Percentiles rank a stretch among this genome's conserved stretches.
phyloP scores from a whole-genome alignment of 768 basidiomycete genomes.

The Mycena haematopus region DNA sequence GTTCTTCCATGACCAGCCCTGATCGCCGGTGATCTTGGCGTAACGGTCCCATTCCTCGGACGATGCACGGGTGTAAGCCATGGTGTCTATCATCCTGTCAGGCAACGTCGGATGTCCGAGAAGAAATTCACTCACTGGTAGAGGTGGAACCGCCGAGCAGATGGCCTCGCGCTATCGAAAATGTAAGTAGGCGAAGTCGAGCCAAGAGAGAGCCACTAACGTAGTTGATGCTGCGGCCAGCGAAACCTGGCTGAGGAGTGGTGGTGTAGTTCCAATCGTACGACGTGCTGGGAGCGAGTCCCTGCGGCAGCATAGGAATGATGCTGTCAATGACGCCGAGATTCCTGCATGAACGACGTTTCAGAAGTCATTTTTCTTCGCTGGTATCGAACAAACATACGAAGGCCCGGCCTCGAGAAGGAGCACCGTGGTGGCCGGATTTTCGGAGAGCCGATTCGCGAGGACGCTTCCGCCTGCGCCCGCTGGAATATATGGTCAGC shows the following conservation, averaged over 20 bases:
- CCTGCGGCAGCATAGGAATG: constrained; percentile 7
- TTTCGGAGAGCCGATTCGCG: constrained; percentile 15
- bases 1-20: constrained; percentile 47
- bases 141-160: constrained; percentile 42
- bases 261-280: constrained; percentile 47
- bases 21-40: constrained; percentile 50
- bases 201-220: neutral
- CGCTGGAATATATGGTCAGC: constrained; percentile 1
- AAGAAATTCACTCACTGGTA: constrained; percentile 33
- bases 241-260: constrained; percentile 36
- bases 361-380: neutral
- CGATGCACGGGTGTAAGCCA: constrained; percentile 40
- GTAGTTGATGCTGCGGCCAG: constrained; percentile 32
- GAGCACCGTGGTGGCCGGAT: constrained; percentile 4
- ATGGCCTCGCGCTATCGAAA: constrained; percentile 33
- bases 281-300: constrained; percentile 19
- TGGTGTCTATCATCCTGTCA: constrained; percentile 23
- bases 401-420: constrained; percentile 22
- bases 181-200: neutral
- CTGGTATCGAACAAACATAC: neutral
- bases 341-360: neutral
- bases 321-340: constrained; percentile 11
- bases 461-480: constrained; percentile 20
- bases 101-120: too few relatives aligned
- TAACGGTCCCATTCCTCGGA: constrained; percentile 59